A percentile compares a stretch with the other conserved stretches of the same genome.
Evolutionary conservation across 805 yeast genomes (phyloP).

Genomic region (Candida insectorum): DNA sequence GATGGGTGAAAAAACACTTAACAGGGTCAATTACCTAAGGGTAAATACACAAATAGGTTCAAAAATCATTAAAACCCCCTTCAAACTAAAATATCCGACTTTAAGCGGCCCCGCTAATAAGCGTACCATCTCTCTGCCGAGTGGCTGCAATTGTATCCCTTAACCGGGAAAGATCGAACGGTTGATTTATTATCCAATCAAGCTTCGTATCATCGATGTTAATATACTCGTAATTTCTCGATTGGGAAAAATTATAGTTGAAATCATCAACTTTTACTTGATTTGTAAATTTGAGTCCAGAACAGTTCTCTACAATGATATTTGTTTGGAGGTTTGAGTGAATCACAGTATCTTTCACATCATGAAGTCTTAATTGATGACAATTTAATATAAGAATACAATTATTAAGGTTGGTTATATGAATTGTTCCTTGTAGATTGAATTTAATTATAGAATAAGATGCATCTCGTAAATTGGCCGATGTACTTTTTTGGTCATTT

Average conservation of each 20-base stretch:
- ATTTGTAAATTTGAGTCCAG: slow-evolving; percentile 10
- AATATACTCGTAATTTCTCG: slow-evolving; percentile 1
- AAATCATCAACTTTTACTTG: slow-evolving; percentile 25
- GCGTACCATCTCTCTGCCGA: too few relatives aligned
- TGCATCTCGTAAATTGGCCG: slow-evolving; percentile 22
- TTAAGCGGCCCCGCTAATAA: too few relatives aligned
- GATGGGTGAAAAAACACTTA: too few relatives aligned
- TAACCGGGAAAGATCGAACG: too few relatives aligned
- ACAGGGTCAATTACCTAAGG: too few relatives aligned
- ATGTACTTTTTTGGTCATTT: slow-evolving; percentile 12
- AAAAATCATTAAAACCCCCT: too few relatives aligned
- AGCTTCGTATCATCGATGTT: neutral
- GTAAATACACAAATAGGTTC: too few relatives aligned
- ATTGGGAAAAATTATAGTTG: slow-evolving; percentile 11
- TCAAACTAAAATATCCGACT: too few relatives aligned
- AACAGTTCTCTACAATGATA: slow-evolving; percentile 30
- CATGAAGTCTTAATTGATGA: slow-evolving; percentile 31
- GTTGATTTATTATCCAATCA: slow-evolving; percentile 7
- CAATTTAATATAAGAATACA: slow-evolving; percentile 18
- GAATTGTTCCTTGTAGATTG: slow-evolving; percentile 27
- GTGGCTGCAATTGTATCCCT: too few relatives aligned
- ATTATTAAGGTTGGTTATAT: slow-evolving; percentile 19
- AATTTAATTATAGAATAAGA: slow-evolving; percentile 14
- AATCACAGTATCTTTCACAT: slow-evolving; percentile 15
- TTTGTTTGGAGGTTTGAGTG: slow-evolving; percentile 18